phyloP scores from a whole-genome alignment of 176 grass and related monocot species.

The Musa schizocarpa region DNA sequence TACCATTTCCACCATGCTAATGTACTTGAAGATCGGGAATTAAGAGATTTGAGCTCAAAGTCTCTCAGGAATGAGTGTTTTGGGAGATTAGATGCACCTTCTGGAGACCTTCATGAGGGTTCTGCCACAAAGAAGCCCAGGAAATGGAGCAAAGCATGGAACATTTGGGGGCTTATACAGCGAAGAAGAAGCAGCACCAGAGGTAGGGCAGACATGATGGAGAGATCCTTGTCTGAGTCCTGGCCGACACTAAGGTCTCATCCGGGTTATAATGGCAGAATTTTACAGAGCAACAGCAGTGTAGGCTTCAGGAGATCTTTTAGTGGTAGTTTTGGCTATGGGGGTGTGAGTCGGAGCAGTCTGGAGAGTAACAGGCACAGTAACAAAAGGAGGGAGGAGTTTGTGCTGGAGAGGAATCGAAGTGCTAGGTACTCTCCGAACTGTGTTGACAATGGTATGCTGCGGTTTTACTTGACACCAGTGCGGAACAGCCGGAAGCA shows the following conservation, averaged over 20 bases:
- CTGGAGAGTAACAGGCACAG: slow-evolving; percentile 22
- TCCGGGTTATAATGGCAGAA: slow-evolving; percentile 32
- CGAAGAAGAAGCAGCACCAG: slow-evolving; percentile 22
- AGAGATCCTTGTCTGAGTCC: slow-evolving; percentile 79
- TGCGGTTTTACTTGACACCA: slow-evolving; percentile 83
- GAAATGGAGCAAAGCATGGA: slow-evolving; percentile 74
- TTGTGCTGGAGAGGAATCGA: slow-evolving; percentile 60
- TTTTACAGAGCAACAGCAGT: slow-evolving; percentile 74
- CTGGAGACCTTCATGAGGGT: slow-evolving; percentile 23
- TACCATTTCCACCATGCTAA: slow-evolving; percentile 63
- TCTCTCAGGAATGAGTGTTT: slow-evolving; percentile 79
- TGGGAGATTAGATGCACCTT: slow-evolving; percentile 63
- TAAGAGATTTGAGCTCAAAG: slow-evolving; percentile 48
- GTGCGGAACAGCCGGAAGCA: slow-evolving; percentile 57
- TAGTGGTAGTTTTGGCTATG: slow-evolving; percentile 63
- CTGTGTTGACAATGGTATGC: slow-evolving; percentile 63
- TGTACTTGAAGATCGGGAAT: slow-evolving; percentile 60
- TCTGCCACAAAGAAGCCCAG: slow-evolving; percentile 51
- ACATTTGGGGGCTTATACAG: slow-evolving; percentile 76
- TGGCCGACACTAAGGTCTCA: slow-evolving; percentile 47
- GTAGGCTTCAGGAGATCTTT: slow-evolving; percentile 74
- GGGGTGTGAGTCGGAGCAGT: slow-evolving; percentile 31
- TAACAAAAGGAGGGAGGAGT: slow-evolving; percentile 31
- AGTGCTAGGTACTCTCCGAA: slow-evolving; percentile 66
- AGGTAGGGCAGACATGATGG: slow-evolving; percentile 39